phyloP scores from a whole-genome alignment of 805 yeast species.

The Ogataea paraovalis region DNA sequence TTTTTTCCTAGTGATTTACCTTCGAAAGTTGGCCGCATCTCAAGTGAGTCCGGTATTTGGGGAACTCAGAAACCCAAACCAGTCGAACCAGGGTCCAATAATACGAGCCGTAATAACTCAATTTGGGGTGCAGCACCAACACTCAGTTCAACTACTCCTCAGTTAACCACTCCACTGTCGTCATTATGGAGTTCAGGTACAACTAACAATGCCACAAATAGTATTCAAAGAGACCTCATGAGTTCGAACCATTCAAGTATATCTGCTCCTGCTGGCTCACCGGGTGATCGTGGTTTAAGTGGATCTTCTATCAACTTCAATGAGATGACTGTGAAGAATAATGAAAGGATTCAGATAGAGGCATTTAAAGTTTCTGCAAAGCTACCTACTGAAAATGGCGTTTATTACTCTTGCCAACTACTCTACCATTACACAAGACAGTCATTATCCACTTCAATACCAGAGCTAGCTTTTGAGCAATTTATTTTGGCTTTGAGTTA shows the following conservation, averaged over 20 bases:
- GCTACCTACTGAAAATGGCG: slow-evolving; percentile 27
- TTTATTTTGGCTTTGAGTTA: slow-evolving; percentile 31
- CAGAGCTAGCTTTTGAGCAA: slow-evolving; percentile 29
- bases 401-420: slow-evolving; percentile 19
- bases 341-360: slow-evolving; percentile 38
- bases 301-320: not conserved
- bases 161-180: slow-evolving; percentile 1
- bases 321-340: slow-evolving; percentile 19
- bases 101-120: slow-evolving; percentile 17
- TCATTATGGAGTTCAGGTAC: slow-evolving; percentile 14
- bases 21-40: not conserved
- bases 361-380: slow-evolving; percentile 38
- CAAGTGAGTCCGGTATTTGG: slow-evolving; percentile 10
- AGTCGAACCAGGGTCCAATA: slow-evolving; percentile 2
- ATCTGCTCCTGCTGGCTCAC: not conserved
- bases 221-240: not conserved
- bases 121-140: slow-evolving; percentile 19
- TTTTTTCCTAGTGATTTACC: slow-evolving; percentile 9
- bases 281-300: not conserved
- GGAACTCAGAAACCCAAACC: slow-evolving; percentile 7
- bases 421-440: slow-evolving; percentile 32
- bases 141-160: not conserved
- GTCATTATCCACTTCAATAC: slow-evolving; percentile 35
- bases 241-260: not conserved
- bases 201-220: not conserved